Base-by-base conservation (phyloP, 2,329 filamentous ascomycete species). In the Byssoonygena ceratinophila region DNA sequence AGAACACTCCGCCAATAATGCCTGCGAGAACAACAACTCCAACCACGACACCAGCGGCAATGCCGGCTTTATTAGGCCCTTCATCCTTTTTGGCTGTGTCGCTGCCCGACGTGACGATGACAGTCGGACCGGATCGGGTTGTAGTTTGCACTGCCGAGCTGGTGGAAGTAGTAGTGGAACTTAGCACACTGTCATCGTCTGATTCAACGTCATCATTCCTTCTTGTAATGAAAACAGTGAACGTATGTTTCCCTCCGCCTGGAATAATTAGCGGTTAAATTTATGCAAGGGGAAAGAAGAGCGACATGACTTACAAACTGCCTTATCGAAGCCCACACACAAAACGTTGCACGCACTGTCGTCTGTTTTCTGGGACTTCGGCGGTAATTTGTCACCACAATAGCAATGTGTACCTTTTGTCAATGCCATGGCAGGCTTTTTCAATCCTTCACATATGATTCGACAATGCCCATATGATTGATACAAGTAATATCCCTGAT, bases 31-130 rank as follows among this genome's bases (percentile, higher is more conserved):
- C 85, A 1, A 94, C 73, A 1, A 95, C 80, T 54, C 87, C 89
- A 7, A 92, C 85, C 1, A 96, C 90, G 1, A 88, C 86, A 55
- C 91, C 91, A 8, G 83, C 91, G 16, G 85, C 89, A 59, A 97
- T 90, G 46, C 84, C 88, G 36, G 82, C 85, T n/a, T 81, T 85
- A 64, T 84, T 90, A n/a, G 82, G 73, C 7, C 75, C 71, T 49
- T 64, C 59, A 18, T 66, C 64, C 16, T 60, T 59, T 12, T 49
- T 47, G 20, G 6, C 41, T 22, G 20, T 27, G 12, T 48, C 46
- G 36, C 40, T 49, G 1, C 52, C 34, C 18, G 61, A 55, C 1
- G 68, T 60, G 52, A 65, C 50, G 49, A 63, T 55, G 41, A 58
- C 56, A 7, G 58, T 59, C 47, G 53, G 46, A 6, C 57, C 47